A percentile compares a stretch with the other conserved stretches of the same genome.
Conservation (phyloP, 345 rosid species). For the sweet orange (Citrus sinensis) region DVS_A1.0 CM039165.1:29770501-29771000, state of each 20-base stretch:
- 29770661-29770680: not conserved
- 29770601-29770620: not conserved
- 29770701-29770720: not conserved
- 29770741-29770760: not conserved
- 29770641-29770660: not conserved
- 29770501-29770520: not conserved
- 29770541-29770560: not conserved
- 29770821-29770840: slow-evolving; percentile 77
- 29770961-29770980: slow-evolving; percentile 65
- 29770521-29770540: not conserved
- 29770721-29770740: not conserved
- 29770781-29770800: not conserved
- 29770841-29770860: slow-evolving; percentile 78
- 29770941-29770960: slow-evolving; percentile 69
- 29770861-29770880: slow-evolving; percentile 58
- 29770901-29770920: slow-evolving; percentile 83
- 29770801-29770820: slow-evolving; percentile 43
- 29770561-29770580: not conserved
- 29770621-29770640: not conserved
- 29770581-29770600: not conserved
- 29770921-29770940: slow-evolving; percentile 61
- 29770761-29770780: not conserved
- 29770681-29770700: not conserved
- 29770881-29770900: slow-evolving; percentile 54
- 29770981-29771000: slow-evolving; percentile 52